Evolutionary conservation across 2,329 filamentous ascomycete genomes (phyloP).

Genomic region (Septoria petroselini): DNA sequence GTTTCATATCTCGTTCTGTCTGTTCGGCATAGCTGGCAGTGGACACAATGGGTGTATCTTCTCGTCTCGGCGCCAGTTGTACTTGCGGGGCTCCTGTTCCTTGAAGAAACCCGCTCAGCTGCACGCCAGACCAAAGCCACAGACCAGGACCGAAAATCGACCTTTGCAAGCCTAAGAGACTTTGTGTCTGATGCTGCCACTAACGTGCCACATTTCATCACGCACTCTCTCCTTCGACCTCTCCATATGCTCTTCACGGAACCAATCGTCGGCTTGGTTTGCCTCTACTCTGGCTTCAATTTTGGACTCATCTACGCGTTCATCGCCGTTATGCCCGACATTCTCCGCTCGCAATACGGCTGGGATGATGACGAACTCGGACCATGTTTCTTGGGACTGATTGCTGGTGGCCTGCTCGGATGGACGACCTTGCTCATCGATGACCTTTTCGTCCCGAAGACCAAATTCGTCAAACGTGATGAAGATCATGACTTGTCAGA

Average conservation of each 20-base stretch:
- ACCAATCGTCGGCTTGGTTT: constrained; percentile 38
- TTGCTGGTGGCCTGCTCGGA: constrained; percentile 60
- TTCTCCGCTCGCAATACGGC: constrained; percentile 20
- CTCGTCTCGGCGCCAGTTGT: not conserved
- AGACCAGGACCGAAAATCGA: no score
- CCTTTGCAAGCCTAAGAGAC: no score
- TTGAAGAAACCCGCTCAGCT: not conserved
- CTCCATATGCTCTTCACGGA: constrained; percentile 36
- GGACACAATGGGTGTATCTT: not conserved
- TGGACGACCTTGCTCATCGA: constrained; percentile 51
- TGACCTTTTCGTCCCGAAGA: no score
- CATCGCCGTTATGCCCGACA: constrained; percentile 34
- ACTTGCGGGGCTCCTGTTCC: not conserved
- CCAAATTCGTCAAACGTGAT: no score
- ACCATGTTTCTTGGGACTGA: constrained; percentile 64
- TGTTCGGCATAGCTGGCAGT: not conserved
- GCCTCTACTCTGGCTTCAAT: constrained; percentile 37
- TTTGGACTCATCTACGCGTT: constrained; percentile 39
- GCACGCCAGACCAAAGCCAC: not conserved
- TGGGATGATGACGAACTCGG: constrained; percentile 38
- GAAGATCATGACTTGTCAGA: no score
- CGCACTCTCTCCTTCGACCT: not conserved
- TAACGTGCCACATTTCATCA: not conserved
- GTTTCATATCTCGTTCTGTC: not conserved
- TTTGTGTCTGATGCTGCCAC: no score